Evolutionary conservation across 768 basidiomycete species (phyloP).

Genomic region (Termitomyces eurrhizus): DNA sequence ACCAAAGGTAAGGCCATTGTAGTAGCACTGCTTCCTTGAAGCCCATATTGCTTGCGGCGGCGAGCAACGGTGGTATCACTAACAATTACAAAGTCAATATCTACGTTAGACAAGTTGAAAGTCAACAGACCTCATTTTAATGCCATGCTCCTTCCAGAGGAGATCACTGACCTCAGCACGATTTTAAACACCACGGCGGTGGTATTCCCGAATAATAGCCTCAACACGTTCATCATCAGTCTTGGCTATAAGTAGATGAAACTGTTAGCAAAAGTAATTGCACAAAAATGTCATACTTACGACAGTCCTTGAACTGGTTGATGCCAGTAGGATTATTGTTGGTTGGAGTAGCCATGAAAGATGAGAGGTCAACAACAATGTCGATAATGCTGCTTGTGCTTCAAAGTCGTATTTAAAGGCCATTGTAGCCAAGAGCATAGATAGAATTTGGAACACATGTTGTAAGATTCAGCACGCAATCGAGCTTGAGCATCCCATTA

Average conservation of each 20-base stretch:
- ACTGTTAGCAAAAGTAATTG: not conserved
- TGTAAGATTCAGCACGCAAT: not conserved
- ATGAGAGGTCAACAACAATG: not conserved
- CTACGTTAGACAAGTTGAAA: not conserved
- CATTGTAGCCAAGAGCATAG: not conserved
- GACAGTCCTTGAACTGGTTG: not conserved
- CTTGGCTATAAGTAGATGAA: not conserved
- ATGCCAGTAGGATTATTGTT: not conserved
- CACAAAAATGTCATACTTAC: not conserved
- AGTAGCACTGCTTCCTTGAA: not conserved
- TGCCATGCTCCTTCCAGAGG: not conserved
- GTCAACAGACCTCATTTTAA: not conserved
- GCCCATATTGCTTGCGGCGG: not conserved
- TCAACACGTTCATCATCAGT: not conserved
- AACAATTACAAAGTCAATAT: not conserved
- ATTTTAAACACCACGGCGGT: not conserved
- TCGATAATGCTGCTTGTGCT: not conserved
- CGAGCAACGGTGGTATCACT: not conserved
- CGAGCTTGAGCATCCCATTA: not conserved
- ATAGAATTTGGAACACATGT: not conserved
- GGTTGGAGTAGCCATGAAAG: not conserved
- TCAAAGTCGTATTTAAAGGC: not conserved
- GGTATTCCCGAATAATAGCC: not conserved
- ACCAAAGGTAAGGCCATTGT: not conserved
- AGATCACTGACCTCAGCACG: not conserved